phyloP scores from a whole-genome alignment of 208 protist species.

The Leishmania major region DNA sequence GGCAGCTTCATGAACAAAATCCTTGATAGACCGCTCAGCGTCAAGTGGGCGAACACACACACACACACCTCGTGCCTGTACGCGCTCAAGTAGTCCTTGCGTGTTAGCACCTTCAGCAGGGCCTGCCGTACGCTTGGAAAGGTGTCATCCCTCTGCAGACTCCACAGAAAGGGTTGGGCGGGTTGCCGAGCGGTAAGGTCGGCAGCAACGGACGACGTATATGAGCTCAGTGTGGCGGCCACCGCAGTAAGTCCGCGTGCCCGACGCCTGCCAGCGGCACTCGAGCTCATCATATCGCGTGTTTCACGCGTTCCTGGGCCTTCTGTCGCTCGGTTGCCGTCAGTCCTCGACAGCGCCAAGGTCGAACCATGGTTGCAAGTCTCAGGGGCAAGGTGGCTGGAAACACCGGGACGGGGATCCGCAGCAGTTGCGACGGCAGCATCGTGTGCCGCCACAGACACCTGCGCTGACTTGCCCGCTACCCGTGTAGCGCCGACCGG shows the following conservation, averaged over 20 bases:
- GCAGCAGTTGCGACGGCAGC: neutral
- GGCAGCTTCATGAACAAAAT: neutral
- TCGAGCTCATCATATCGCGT: neutral
- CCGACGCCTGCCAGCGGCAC: neutral
- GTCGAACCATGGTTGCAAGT: neutral
- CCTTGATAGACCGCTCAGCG: neutral
- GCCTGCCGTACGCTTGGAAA: neutral
- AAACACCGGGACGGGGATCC: no score
- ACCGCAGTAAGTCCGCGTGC: neutral
- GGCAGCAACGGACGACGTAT: neutral
- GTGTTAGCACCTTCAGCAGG: constrained; percentile 4
- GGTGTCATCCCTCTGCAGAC: neutral
- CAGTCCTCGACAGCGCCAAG: neutral
- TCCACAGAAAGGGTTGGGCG: neutral
- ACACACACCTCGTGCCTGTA: neutral
- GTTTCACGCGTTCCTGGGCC: neutral
- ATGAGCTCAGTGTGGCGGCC: neutral
- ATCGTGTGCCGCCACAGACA: neutral
- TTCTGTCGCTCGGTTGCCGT: neutral
- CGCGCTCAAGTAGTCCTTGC: constrained; percentile 3
- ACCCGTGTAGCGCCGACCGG: neutral
- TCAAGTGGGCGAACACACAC: constrained; percentile 4
- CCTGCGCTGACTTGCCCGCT: neutral
- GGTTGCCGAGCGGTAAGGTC: neutral
- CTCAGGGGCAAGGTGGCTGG: no score